Evolutionary conservation across 768 basidiomycete species (phyloP).

Genomic region (Auricularia sp.): DNA sequence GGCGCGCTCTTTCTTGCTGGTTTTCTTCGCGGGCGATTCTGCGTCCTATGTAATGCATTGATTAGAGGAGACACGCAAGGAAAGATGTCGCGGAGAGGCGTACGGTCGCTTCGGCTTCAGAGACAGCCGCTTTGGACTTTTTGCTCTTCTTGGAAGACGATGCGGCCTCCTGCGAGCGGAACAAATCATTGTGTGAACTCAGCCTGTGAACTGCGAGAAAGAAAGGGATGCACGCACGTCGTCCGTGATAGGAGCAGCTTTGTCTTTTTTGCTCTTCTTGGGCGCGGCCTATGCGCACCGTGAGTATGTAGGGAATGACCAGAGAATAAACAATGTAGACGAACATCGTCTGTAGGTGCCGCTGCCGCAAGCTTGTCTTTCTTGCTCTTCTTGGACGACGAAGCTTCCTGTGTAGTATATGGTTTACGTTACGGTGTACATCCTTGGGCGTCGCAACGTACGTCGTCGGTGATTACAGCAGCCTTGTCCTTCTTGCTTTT

Average conservation of each 20-base stretch:
- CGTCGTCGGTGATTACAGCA: too few relatives aligned
- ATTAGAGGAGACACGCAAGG: too few relatives aligned
- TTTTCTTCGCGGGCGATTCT: neutral
- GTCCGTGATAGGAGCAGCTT: slow-evolving; percentile 7
- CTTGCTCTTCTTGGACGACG: neutral
- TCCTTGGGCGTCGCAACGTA: too few relatives aligned
- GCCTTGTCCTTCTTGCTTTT: too few relatives aligned
- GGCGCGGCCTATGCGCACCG: neutral
- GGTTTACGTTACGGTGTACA: too few relatives aligned
- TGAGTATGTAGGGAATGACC: neutral
- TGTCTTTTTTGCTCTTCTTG: neutral
- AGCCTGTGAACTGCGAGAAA: too few relatives aligned
- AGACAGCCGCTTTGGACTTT: too few relatives aligned
- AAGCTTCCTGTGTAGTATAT: neutral
- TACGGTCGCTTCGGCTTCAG: too few relatives aligned
- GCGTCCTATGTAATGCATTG: neutral
- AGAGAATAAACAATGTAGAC: neutral
- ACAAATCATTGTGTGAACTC: too few relatives aligned
- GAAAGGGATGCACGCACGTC: neutral
- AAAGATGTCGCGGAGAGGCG: too few relatives aligned
- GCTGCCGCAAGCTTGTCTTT: neutral
- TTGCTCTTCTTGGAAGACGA: too few relatives aligned
- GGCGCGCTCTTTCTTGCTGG: slow-evolving; percentile 3
- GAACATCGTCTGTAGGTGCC: neutral
- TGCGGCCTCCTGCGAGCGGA: neutral